These are phyloP conservation scores for Trypanosoma theileri DNA, from an alignment of 208 protist genomes.

Conservation along the genomic window DNA sequence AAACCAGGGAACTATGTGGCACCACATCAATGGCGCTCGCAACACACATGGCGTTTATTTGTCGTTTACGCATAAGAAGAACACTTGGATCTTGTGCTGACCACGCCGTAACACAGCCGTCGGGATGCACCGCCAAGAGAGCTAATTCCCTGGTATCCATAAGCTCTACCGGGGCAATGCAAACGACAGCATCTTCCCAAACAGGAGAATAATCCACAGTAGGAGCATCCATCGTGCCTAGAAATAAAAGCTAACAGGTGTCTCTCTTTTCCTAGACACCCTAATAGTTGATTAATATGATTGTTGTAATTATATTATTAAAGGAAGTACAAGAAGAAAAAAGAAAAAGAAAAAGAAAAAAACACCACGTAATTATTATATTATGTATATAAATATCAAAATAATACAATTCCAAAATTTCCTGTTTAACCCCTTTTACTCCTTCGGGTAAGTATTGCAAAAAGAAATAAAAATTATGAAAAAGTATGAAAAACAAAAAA, in stretches of 20 bases:
- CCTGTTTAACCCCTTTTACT: too few species aligned
- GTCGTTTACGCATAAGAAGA: constrained; percentile 18
- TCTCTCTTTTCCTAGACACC: too few species aligned
- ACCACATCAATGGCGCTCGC: neutral
- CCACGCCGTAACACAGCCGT: constrained; percentile 24
- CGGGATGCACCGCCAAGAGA: constrained; percentile 18
- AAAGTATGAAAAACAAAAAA: too few species aligned
- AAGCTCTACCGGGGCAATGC: constrained; percentile 18
- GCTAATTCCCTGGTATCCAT: constrained; percentile 10
- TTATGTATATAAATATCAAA: too few species aligned
- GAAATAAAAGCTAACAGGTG: too few species aligned
- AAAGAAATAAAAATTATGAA: too few species aligned
- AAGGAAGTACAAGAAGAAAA: too few species aligned
- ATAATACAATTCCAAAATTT: too few species aligned
- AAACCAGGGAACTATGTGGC: constrained; percentile 12
- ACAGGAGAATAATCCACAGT: neutral
- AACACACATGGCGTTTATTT: constrained; percentile 19
- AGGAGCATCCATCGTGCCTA: constrained; percentile 4
- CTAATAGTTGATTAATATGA: neutral
- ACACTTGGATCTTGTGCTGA: constrained; percentile 19
- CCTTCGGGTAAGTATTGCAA: too few species aligned
- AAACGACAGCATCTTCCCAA: constrained; percentile 19
- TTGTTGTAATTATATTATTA: too few species aligned
- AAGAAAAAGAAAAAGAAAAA: too few species aligned
- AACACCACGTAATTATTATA: too few species aligned